Evolutionary conservation across 1,139 yeast genomes (phyloP).

Genomic region (Geotrichum macrosporum): DNA sequence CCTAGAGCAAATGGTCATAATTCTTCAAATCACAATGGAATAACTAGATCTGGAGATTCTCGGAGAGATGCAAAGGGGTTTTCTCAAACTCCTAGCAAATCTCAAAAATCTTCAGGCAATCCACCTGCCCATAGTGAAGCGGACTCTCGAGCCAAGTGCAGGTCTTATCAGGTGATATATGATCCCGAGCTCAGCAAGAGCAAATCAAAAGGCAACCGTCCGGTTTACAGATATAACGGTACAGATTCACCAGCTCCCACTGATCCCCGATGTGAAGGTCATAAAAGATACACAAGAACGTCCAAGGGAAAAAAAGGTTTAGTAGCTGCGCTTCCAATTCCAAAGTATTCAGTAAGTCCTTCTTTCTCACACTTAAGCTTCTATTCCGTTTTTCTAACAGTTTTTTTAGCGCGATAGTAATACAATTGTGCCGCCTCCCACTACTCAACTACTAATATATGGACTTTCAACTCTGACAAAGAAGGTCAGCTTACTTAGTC

Average conservation of each 20-base stretch:
- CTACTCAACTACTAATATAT: slow-evolving; percentile 64
- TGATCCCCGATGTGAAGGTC: slow-evolving; percentile 18
- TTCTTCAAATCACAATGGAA: neutral
- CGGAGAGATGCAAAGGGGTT: neutral
- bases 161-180: slow-evolving; percentile 36
- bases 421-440: slow-evolving; percentile 74
- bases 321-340: slow-evolving; percentile 44
- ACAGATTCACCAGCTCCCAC: slow-evolving; percentile 11
- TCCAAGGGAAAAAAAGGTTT: slow-evolving; percentile 35
- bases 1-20: neutral
- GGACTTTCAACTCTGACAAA: slow-evolving; percentile 53
- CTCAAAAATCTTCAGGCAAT: neutral
- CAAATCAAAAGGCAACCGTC: slow-evolving; percentile 41
- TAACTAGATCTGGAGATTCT: neutral
- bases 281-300: slow-evolving; percentile 28
- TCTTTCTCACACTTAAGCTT: neutral
- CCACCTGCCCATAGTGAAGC: neutral
- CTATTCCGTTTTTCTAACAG: slow-evolving; percentile 5
- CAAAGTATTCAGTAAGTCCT: slow-evolving; percentile 42
- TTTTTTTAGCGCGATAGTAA: slow-evolving; percentile 47
- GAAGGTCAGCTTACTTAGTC: slow-evolving; percentile 45
- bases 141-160: slow-evolving; percentile 3
- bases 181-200: slow-evolving; percentile 56
- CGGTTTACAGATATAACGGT: slow-evolving; percentile 33
- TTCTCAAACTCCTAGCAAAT: neutral